These are phyloP conservation scores for Prunus mume DNA, from an alignment of 306 rosid species.

Conservation along the genomic window DNA sequence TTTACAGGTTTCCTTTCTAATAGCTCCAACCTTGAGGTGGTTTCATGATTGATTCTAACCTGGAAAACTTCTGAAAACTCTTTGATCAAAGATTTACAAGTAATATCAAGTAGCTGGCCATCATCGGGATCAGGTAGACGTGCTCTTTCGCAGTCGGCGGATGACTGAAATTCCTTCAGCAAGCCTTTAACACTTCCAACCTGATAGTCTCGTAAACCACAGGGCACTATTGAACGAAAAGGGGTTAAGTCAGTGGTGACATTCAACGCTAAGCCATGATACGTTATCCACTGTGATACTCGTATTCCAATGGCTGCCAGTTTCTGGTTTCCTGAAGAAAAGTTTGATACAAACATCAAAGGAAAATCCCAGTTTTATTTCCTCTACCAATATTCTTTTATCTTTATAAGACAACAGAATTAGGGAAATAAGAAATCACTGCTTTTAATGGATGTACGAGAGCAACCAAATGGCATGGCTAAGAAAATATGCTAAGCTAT, in stretches of 20 bases:
- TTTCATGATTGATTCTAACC: constrained; percentile 41
- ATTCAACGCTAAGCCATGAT: constrained; percentile 72
- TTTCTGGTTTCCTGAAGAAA: constrained; percentile 68
- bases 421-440: background rate
- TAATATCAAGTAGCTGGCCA: constrained; percentile 41
- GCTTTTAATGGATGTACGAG: background rate
- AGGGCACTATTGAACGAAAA: constrained; percentile 59
- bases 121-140: constrained; percentile 23
- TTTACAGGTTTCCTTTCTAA: constrained; percentile 11
- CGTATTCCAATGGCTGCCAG: constrained; percentile 69
- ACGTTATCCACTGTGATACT: constrained; percentile 63
- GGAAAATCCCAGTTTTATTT: background rate
- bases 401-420: background rate
- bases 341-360: background rate
- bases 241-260: constrained; percentile 64
- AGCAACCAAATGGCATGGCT: background rate
- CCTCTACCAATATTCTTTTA: background rate
- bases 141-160: constrained; percentile 11
- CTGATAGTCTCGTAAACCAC: constrained; percentile 59
- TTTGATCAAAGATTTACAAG: constrained; percentile 44
- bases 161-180: constrained; percentile 30
- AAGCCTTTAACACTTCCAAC: constrained; percentile 66
- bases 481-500: background rate
- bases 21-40: constrained; percentile 20
- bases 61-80: constrained; percentile 65